Base-by-base conservation (phyloP, 768 basidiomycete genomes). In the Boletus sensibilis region DNA sequence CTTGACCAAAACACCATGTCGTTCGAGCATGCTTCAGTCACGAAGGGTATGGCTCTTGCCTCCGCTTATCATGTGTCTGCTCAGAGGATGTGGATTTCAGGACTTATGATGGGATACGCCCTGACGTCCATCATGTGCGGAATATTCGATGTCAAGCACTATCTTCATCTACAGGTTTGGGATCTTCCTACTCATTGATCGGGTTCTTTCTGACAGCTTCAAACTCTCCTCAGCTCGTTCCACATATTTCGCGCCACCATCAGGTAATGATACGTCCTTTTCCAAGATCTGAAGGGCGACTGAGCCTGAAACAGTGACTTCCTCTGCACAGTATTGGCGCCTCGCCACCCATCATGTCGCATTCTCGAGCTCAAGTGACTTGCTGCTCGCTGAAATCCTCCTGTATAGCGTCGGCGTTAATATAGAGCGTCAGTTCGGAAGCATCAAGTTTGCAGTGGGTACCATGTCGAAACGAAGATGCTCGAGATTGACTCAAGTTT, bases 201-300 rank as follows among this genome's bases (percentile, higher is more conserved):
- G 43, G 38, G 18, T 16, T 44, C 50, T 38, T 44, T 52, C 57
- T 58, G 35, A 62, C 42, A 46, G 2, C 23, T 16, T 21, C 57
- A 47, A 66, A 31, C 25, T 46, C n/a, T 40, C 34, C 41, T 21
- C 59, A 94, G 86, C 81, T 95, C 39, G 82, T 90, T 20, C 94
- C 94, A 2, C 94, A 97, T 68, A 79, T 97, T 46, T 92, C 91
- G n/a, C 84, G 83, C 51, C 83, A 95, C 69, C 89, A 92, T 65
- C 94, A 96, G 79, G 94, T 92, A 75, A 57, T 50, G 55, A 50
- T 20, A 47, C 47, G 29, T 50, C 49, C 48, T 50, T 18, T 31
- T 37, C 12, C 46, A 47, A 54, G 38, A 16, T 45, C 35, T 56
- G 49, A 60, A 62, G 62, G 57, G 43, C 51, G 56, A 55, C 62